Evolutionary conservation across 2,329 filamentous ascomycete genomes (phyloP).

Genomic region (Penicillium sp.): DNA sequence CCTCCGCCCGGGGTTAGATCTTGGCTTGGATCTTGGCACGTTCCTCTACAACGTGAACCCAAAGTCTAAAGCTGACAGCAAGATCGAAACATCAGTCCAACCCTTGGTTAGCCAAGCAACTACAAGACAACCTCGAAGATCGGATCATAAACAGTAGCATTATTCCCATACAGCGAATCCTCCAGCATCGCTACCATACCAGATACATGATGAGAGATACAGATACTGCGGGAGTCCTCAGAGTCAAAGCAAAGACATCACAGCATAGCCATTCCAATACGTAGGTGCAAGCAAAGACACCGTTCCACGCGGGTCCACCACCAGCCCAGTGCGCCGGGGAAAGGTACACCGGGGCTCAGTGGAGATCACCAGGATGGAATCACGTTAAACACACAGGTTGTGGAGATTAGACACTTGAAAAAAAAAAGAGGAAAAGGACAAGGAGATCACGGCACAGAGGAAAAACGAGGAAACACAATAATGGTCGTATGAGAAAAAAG

Average conservation of each 20-base stretch:
- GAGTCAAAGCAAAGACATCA: not conserved
- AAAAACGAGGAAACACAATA: slow-evolving; percentile 25
- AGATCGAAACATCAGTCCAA: not conserved
- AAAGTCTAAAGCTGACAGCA: not conserved
- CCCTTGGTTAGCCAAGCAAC: not conserved
- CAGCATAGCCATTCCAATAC: not conserved
- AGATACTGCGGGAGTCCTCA: not conserved
- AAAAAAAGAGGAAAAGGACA: slow-evolving; percentile 1
- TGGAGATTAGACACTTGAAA: slow-evolving; percentile 29
- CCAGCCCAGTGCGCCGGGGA: not conserved
- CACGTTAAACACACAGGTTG: not conserved
- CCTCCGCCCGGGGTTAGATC: too few species aligned
- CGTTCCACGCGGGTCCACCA: not conserved
- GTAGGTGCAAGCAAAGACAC: not conserved
- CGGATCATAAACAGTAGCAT: slow-evolving; percentile 1
- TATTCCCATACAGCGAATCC: not conserved
- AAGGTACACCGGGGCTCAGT: not conserved
- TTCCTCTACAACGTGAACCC: not conserved
- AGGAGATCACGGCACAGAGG: slow-evolving; percentile 17
- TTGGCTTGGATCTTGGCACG: too few species aligned
- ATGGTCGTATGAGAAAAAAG: slow-evolving; percentile 28
- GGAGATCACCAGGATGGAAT: not conserved
- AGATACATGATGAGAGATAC: not conserved
- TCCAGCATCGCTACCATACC: not conserved
- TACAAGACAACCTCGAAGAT: not conserved